Evolutionary conservation across 2,329 filamentous ascomycete genomes (phyloP), one percentile per base, ranked within the genome.

Genomic region (Colletotrichum sp.): DNA sequence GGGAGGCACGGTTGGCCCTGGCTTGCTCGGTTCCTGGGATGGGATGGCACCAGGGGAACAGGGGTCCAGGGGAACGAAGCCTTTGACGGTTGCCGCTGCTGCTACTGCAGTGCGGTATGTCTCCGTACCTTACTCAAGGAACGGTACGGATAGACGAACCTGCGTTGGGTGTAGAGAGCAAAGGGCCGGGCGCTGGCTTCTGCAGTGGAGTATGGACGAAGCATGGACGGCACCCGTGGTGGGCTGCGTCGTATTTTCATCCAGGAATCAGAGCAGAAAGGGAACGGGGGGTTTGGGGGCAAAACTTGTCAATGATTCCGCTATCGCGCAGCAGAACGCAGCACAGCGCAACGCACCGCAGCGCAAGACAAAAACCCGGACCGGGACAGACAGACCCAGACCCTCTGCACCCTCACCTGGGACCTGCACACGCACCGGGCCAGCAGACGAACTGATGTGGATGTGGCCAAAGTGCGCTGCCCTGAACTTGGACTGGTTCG

Each of bases 401-500:
- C 43, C 38, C 24, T 65, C 34, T 43, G 18, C 63, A 52, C 38
- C 21, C 36, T 32, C 64, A 67, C 64, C 64, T 64, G 61, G 61
- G 61, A 64, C 64, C 21, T 52, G 64, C 64, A 55, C 64, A 34
- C 38, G 30, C 64, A 67, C 64, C 28, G 18, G 60, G 60, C 60
- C 55, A 26, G 55, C 55, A 58, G 43, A 52, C 43, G 65, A 57
- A 57, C 43, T 69, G 48, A 30, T 52, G 43, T 52, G 43, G 43
- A 52, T 52, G 43, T 52, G 43, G 43, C 43, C n/a, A 52, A 52
- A 24, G 52, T 34, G 30, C 60, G 26, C 21, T 52, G 18, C 32
- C 38, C 12, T 52, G 68, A 34, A 67, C 73, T 72, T 67, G 63
- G 73, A 67, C 73, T 72, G 69, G 69, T 72, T 75, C 36, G 63